Base-by-base conservation (phyloP, 805 yeast genomes). In the Candida nitratophila region DNA sequence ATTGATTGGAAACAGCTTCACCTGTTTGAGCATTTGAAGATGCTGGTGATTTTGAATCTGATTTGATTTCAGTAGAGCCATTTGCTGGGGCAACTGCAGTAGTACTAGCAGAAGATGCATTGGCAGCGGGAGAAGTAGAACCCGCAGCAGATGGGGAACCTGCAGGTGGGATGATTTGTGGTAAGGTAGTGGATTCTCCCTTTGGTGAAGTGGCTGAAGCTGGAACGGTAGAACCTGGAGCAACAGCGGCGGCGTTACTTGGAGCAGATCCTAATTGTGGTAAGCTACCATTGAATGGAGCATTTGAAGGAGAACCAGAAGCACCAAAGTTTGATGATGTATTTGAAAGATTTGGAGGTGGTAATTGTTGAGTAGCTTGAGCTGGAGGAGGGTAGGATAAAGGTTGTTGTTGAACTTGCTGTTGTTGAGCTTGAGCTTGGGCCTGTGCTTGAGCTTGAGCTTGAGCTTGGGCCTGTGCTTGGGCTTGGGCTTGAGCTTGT, bases 381-480 rank as follows among this genome's bases (percentile, higher is more conserved):
- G 50, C 49, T 44, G 43, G 52, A 50, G 57, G 45, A 47, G 50
- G 64, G 22, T 35, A 19, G 4, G 22, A 17, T 4, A 11, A n/a
- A 16, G 40, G 11, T 44, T 20, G 20, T 8, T 36, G 17, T 8
- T 12, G 26, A 6, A 34, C 46, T 11, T 43, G 30, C 36, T 50
- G 55, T 42, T 49, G 56, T n/a, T 24, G 41, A 22, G 41, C 41
- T 37, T 37, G 56, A 11, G 50, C 54, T 24, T 51, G 52, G 9
- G 53, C 54, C 17, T 54, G 55, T 10, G 55, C 53, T 39, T 55
- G 55, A 24, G 56, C 56, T 33, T 54, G 58, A 19, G 54, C 57
- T 42, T 53, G 55, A 27, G 58, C 68, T 34, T 56, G 61, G 37
- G 60, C 69, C 44, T 65, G 69, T 8, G 63, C 63, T 21, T 63